Base-by-base conservation (phyloP, 345 rosid genomes). In the Dovyalis caffra region DNA sequence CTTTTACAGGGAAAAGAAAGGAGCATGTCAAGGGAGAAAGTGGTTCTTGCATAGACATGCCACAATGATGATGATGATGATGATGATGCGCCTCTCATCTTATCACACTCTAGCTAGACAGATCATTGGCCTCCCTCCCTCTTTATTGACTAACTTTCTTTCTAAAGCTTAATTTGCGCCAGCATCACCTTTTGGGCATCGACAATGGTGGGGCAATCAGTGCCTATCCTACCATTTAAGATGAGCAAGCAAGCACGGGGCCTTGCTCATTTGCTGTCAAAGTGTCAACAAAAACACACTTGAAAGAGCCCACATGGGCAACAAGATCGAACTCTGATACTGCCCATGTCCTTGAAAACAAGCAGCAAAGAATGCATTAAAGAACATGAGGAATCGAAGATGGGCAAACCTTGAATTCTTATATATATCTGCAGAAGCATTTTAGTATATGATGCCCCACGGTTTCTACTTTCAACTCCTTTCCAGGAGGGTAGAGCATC, bases 81-180 rank as follows among this genome's bases (percentile, higher is more conserved):
- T 26, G 57, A 25, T 8, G 26, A 20, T 16, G 51, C 32, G 10
- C 3, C 66, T 3, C 14, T 8, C 26, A 15, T 12, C n/a, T 38
- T 43, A 7, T 45, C 23, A 15, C 21, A 32, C 5, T 35, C 33
- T 26, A 58, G n/a, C 26, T 29, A 37, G 23, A 3, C 1, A 2
- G 6, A 3, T 14, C 31, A 4, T 58, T 40, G 57, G 28, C 47
- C 53, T 3, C 26, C 4, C 76, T 3, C 2, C 14, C 37, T 43
- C 76, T 33, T 56, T 57, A 16, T 69, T 76, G 68, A 75, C 62
- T 29, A 14, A 0, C n/a, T 5, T 23, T 68, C n/a, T 5, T 23
- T 68, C 66, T n/a, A 63, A 5, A 35, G 64, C 66, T 51, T 28
- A 23, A 76, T 68, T 76, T 43, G 78, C 73, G 74, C 69, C 40